Evolutionary conservation across 495 filamentous ascomycete species (phyloP).

Genomic region (Talaromyces trachyspermus): DNA sequence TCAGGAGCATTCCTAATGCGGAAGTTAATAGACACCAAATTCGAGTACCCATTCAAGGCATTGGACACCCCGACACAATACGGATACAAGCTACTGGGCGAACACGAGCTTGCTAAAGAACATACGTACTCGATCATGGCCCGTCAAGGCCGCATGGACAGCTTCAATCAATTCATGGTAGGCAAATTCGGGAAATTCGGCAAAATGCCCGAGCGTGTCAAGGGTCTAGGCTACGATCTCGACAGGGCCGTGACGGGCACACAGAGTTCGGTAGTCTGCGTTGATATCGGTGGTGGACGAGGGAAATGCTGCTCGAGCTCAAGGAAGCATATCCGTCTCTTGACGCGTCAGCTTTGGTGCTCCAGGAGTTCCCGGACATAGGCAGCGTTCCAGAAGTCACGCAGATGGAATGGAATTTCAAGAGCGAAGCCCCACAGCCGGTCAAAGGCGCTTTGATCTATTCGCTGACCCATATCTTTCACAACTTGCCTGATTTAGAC

Average conservation of each 20-base stretch:
- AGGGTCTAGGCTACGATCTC: constrained; percentile 23
- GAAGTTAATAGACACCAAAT: constrained; percentile 26
- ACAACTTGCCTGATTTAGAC: constrained; percentile 36
- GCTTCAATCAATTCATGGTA: constrained; percentile 36
- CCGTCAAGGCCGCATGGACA: constrained; percentile 29
- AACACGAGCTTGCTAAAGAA: constrained; percentile 18
- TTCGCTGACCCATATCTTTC: constrained; percentile 34
- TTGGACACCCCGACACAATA: constrained; percentile 28
- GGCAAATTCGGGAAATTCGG: constrained; percentile 29
- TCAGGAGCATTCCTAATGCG: constrained; percentile 29
- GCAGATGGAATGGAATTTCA: constrained; percentile 31
- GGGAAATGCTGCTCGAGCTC: constrained; percentile 46
- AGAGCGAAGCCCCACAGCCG: constrained; percentile 23
- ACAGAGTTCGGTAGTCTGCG: constrained; percentile 23
- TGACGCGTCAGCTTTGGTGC: constrained; percentile 29
- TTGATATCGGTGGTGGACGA: constrained; percentile 49
- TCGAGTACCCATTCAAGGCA: constrained; percentile 30
- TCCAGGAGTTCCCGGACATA: constrained; percentile 38
- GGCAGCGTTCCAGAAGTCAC: constrained; percentile 19
- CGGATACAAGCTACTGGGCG: constrained; percentile 26
- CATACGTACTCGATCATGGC: constrained; percentile 36
- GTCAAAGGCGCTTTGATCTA: constrained; percentile 35
- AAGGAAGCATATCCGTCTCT: constrained; percentile 31
- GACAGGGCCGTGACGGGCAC: constrained; percentile 22
- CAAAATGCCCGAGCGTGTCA: constrained; percentile 24